Conservation (phyloP, 208 protist genomes). For the Jaenimonas drosophilae region DNA sequence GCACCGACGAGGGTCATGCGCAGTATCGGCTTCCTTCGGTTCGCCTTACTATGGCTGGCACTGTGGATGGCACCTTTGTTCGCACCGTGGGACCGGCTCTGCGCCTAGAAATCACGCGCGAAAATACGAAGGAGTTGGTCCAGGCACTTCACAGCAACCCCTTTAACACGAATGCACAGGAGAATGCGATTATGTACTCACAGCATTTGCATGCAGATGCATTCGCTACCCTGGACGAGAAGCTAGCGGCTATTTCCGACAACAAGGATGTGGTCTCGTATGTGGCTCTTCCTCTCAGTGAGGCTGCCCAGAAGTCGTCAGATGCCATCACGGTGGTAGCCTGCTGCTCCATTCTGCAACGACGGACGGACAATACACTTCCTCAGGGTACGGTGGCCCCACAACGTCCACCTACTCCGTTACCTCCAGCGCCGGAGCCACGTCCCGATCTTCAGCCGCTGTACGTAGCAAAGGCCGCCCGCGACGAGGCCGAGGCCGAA, state of each 20-base stretch:
- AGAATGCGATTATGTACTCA: conserved; percentile 62
- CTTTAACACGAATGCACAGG: conserved; percentile 34
- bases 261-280: conserved; percentile 22
- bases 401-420: conserved; percentile 75
- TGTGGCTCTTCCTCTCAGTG: conserved; percentile 33
- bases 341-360: conserved; percentile 18
- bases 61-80: conserved; percentile 39
- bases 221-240: conserved; percentile 31
- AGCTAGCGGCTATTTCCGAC: conserved; percentile 17
- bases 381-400: conserved; percentile 41
- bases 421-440: conserved; percentile 53
- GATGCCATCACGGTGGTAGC: conserved; percentile 69
- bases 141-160: conserved; percentile 37
- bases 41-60: conserved; percentile 21
- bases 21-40: conserved; percentile 51
- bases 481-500: conserved; percentile 36
- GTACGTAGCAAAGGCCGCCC: conserved; percentile 49
- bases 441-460: conserved; percentile 75
- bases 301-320: conserved; percentile 20
- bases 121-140: conserved; percentile 32
- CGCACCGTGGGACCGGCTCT: conserved; percentile 26
- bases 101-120: conserved; percentile 32
- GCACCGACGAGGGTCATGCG: conserved; percentile 19
- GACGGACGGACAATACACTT: conserved; percentile 20
- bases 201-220: conserved; percentile 58